Percentiles rank a stretch among this genome's conserved stretches.
Evolutionary conservation across 768 basidiomycete genomes (phyloP).

Genomic region (Suillus decipiens): DNA sequence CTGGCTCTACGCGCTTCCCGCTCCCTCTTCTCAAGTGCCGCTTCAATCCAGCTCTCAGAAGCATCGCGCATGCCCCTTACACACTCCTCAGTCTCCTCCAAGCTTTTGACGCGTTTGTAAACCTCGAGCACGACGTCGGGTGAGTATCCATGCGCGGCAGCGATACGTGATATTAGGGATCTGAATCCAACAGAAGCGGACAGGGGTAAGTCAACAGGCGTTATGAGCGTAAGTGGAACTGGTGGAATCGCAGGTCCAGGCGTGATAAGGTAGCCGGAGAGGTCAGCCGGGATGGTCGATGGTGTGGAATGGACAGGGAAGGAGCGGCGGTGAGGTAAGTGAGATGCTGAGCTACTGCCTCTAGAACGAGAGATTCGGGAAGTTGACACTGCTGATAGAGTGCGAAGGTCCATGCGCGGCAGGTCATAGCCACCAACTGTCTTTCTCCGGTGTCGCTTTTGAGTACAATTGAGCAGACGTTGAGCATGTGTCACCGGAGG

Average conservation of each 20-base stretch:
- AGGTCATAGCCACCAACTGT: conserved; percentile 15
- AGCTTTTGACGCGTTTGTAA: conserved; percentile 34
- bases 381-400: conserved; percentile 18
- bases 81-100: conserved; percentile 41
- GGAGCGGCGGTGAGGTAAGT: conserved; percentile 19
- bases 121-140: conserved; percentile 42
- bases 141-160: conserved; percentile 46
- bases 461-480: neutral
- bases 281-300: conserved; percentile 5
- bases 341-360: neutral
- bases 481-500: neutral
- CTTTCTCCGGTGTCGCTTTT: conserved; percentile 12
- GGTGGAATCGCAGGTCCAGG: neutral
- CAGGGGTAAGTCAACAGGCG: conserved; percentile 18
- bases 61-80: conserved; percentile 40
- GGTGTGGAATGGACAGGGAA: conserved; percentile 17
- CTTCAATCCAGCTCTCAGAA: conserved; percentile 32
- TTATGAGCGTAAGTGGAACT: conserved; percentile 5
- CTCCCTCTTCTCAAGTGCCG: conserved; percentile 1
- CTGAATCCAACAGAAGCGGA: conserved; percentile 30
- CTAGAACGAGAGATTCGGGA: neutral
- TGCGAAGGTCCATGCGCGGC: conserved; percentile 25
- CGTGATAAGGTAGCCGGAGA: conserved; percentile 10
- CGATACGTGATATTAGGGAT: conserved; percentile 40
- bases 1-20: neutral